A percentile compares a stretch with the other conserved stretches of the same genome.
Evolutionary conservation across 352 stramenopile genomes (phyloP).

Genomic region (Phytophthora litchii): DNA sequence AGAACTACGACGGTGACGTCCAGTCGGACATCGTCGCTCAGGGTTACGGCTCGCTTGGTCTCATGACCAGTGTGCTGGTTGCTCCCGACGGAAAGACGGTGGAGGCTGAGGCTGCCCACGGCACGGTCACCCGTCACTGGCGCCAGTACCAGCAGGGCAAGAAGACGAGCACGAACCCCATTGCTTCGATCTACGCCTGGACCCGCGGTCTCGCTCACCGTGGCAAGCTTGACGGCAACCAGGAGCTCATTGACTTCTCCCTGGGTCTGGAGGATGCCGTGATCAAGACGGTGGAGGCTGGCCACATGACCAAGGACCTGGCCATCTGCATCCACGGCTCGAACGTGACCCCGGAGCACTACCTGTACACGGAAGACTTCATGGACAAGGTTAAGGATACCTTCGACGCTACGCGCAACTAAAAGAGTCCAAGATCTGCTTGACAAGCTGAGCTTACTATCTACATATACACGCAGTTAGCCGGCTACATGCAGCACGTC

Average conservation of each 20-base stretch:
- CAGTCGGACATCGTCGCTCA: slow-evolving; percentile 83
- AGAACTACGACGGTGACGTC: slow-evolving; percentile 89
- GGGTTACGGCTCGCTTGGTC: slow-evolving; percentile 77
- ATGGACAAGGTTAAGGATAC: slow-evolving; percentile 89
- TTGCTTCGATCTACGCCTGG: slow-evolving; percentile 85
- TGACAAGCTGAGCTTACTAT: slow-evolving; percentile 36
- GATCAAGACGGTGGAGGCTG: slow-evolving; percentile 77
- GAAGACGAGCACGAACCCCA: slow-evolving; percentile 81
- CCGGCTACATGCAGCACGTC: slow-evolving; percentile 17
- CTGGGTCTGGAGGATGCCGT: slow-evolving; percentile 65
- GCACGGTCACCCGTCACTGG: slow-evolving; percentile 85
- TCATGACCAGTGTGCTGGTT: slow-evolving; percentile 82
- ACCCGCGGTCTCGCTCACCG: slow-evolving; percentile 75
- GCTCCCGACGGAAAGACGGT: slow-evolving; percentile 82
- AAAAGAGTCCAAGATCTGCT: slow-evolving; percentile 23
- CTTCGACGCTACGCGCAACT: slow-evolving; percentile 62
- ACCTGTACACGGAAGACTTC: slow-evolving; percentile 75
- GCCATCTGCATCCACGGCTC: slow-evolving; percentile 77
- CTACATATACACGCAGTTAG: slow-evolving; percentile 33
- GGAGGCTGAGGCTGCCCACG: slow-evolving; percentile 84
- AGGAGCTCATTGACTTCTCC: slow-evolving; percentile 66
- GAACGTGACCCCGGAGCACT: slow-evolving; percentile 56
- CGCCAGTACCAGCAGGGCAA: slow-evolving; percentile 84
- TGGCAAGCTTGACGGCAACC: slow-evolving; percentile 79
- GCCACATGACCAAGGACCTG: slow-evolving; percentile 88